Evolutionary conservation across 345 rosid genomes (phyloP), one percentile per base, ranked within the genome.

Genomic region (Dovyalis caffra): DNA sequence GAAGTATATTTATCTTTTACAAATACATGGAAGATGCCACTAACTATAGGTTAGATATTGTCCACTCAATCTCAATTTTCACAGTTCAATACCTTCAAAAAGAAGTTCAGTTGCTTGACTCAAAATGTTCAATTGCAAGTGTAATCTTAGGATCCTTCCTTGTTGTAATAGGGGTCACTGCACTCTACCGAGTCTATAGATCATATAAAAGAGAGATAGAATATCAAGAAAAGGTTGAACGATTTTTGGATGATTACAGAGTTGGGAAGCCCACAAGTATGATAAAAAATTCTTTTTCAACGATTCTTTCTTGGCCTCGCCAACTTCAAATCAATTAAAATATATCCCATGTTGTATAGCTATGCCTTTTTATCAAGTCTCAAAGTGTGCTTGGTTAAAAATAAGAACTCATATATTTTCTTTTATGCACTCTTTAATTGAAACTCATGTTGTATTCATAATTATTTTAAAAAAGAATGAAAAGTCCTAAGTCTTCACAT

Each of bases 181-280:
- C 18, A 1, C 12, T 72, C 23, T 62, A 40, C 53, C 21, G 38
- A 14, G 0, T 38, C 23, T 40, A 61, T 11, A 26, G n/a, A n/a
- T n/a, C 56, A 16, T 0, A 18, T 16, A 47, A 47, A 47, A 1
- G n/a, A 47, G 3, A 51, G 0, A 7, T 8, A 51, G 11, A 51
- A 21, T 21, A 6, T 51, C 23, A 51, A 6, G 25, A 7, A 7
- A 47, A 6, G 25, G 25, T 51, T 51, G 25, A 21, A 6, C 0
- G n/a, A n/a, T 47, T 51, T 31, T 21, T 72, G 31, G 60, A 61
- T 72, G 68, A 72, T 72, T 72, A 72, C 37, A 72, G 45, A 61
- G 35, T 31, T 9, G 20, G 40, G 29, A 72, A 72, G 25, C 75
- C 75, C n/a, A 26, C 67, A 5, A 72, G 75, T n/a, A n/a, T n/a